Evolutionary conservation across 345 rosid genomes (phyloP).

Genomic region (Lagerstroemia speciosa): DNA sequence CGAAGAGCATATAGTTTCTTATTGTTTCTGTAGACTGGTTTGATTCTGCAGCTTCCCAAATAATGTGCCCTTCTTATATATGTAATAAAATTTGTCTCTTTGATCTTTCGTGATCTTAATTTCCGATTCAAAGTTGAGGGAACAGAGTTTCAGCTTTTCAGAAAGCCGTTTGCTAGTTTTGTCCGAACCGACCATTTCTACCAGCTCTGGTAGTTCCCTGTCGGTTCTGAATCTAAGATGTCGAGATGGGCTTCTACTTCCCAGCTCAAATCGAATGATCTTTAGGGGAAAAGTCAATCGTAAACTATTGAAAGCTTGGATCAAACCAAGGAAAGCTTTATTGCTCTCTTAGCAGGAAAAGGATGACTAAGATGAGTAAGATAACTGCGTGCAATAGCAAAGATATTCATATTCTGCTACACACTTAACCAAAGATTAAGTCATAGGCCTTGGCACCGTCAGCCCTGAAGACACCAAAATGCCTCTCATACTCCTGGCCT

Average conservation of each 20-base stretch:
- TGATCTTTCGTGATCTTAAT: not conserved
- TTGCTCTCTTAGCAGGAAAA: too few relatives aligned
- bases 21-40: not conserved
- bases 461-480: slow-evolving; percentile 24
- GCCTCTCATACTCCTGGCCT: slow-evolving; percentile 22
- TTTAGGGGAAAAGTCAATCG: too few relatives aligned
- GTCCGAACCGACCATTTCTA: too few relatives aligned
- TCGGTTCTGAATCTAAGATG: too few relatives aligned
- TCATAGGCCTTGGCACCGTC: slow-evolving; percentile 24
- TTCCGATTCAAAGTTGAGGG: not conserved
- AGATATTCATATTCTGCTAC: not conserved
- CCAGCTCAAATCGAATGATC: too few relatives aligned
- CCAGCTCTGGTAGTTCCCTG: too few relatives aligned
- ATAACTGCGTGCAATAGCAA: not conserved
- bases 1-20: not conserved
- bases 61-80: not conserved
- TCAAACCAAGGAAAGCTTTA: too few relatives aligned
- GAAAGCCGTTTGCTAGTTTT: too few relatives aligned
- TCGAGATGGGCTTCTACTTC: too few relatives aligned
- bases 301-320: too few relatives aligned
- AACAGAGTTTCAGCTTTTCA: too few relatives aligned
- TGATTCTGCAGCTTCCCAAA: not conserved
- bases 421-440: slow-evolving; percentile 16
- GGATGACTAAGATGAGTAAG: too few relatives aligned
- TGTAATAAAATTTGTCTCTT: not conserved